These are phyloP conservation scores for Colletotrichum truncatum DNA, from an alignment of 2,329 filamentous ascomycete genomes.

Conservation along the genomic window DNA sequence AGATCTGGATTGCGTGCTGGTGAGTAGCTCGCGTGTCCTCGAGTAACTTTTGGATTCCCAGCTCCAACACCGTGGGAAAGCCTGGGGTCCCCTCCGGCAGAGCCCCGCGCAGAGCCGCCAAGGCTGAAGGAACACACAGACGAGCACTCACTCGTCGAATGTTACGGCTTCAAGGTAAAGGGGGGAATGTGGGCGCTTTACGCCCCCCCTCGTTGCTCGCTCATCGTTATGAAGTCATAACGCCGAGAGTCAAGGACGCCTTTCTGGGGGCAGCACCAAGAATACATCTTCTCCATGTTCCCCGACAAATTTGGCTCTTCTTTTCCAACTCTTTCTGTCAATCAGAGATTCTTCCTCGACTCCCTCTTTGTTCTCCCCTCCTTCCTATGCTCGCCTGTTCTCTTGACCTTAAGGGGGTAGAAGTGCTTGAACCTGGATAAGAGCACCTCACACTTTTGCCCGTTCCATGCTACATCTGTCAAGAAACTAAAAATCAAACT, in stretches of 20 bases:
- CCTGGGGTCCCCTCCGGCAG: background rate
- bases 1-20: conserved; percentile 26
- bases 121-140: conserved; percentile 24
- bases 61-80: conserved; percentile 15
- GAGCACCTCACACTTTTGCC: conserved; percentile 29
- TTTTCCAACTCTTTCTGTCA: conserved; percentile 15
- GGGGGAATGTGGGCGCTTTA: background rate
- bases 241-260: conserved; percentile 11
- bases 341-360: background rate
- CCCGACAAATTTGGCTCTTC: conserved; percentile 1
- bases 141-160: background rate
- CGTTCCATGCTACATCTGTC: conserved; percentile 13
- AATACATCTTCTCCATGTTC: conserved; percentile 29
- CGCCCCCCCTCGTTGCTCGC: background rate
- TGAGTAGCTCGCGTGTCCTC: conserved; percentile 19
- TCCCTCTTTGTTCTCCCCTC: background rate
- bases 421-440: conserved; percentile 31
- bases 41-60: conserved; percentile 11
- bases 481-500: background rate
- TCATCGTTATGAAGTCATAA: conserved; percentile 32
- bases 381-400: conserved; percentile 25
- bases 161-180: background rate
- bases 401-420: conserved; percentile 27
- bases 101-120: conserved; percentile 31
- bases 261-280: background rate